These are phyloP conservation scores for Kwoniella sp. DNA, from an alignment of 768 basidiomycete species.

Conservation along the genomic window DNA sequence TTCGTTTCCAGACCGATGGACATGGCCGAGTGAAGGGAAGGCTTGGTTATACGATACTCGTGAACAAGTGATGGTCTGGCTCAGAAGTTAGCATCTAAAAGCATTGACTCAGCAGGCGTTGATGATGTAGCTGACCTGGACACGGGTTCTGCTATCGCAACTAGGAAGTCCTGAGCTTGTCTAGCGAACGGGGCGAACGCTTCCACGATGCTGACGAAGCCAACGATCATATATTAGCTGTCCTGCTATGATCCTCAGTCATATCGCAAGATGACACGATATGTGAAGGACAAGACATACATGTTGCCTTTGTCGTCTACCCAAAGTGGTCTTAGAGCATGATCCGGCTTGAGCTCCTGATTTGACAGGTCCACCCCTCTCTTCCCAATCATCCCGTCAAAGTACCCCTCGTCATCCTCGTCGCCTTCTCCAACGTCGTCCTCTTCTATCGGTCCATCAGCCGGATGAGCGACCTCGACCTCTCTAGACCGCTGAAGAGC, in stretches of 20 bases:
- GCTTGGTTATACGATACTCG: slow-evolving; percentile 97
- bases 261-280: not conserved
- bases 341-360: slow-evolving; percentile 85
- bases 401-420: slow-evolving; percentile 36
- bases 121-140: slow-evolving; percentile 73
- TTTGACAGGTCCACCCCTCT: slow-evolving; percentile 55
- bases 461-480: slow-evolving; percentile 34
- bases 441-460: slow-evolving; percentile 43
- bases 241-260: not conserved
- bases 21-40: slow-evolving; percentile 97
- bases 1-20: slow-evolving; percentile 97
- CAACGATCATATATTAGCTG: slow-evolving; percentile 62
- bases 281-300: slow-evolving; percentile 37
- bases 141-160: slow-evolving; percentile 97
- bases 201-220: slow-evolving; percentile 79
- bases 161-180: slow-evolving; percentile 96
- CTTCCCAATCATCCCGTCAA: slow-evolving; percentile 34
- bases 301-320: slow-evolving; percentile 62
- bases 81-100: slow-evolving; percentile 11
- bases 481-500: slow-evolving; percentile 31
- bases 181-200: slow-evolving; percentile 97
- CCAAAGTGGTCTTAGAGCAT: slow-evolving; percentile 90
- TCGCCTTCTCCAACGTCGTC: slow-evolving; percentile 29
- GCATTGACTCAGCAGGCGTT: not conserved
- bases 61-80: slow-evolving; percentile 92